phyloP scores from a whole-genome alignment of 768 basidiomycete species.

The Lactifluus rugatus region DNA sequence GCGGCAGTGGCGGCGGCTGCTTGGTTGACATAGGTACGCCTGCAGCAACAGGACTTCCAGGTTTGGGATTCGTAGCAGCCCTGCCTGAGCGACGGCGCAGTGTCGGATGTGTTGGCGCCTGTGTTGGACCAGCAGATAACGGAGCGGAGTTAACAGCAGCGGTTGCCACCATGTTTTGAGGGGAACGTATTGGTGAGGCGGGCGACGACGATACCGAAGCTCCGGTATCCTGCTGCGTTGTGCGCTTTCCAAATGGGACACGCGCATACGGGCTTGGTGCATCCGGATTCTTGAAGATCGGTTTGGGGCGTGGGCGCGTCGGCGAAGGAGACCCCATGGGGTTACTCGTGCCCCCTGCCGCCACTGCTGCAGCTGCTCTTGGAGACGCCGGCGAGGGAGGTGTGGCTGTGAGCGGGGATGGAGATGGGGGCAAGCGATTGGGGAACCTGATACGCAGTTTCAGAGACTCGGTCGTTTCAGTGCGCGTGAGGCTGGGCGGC shows the following conservation, averaged over 20 bases:
- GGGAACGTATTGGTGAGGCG: not conserved
- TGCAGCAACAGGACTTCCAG: not conserved
- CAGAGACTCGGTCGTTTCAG: conserved; percentile 2
- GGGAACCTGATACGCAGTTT: conserved; percentile 11
- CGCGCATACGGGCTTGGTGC: conserved; percentile 11
- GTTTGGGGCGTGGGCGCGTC: conserved; percentile 13
- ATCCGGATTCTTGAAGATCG: conserved; percentile 10
- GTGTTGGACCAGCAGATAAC: not conserved
- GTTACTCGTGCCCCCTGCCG: not conserved
- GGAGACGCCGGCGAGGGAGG: not conserved
- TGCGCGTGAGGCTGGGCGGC: not conserved
- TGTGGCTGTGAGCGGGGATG: not conserved
- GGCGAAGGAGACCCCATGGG: conserved; percentile 1
- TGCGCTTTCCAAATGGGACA: conserved; percentile 2
- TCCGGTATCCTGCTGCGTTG: not conserved
- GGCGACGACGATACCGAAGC: not conserved
- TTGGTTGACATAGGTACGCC: not conserved
- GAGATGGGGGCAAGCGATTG: not conserved
- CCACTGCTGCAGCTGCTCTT: not conserved
- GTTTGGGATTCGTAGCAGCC: conserved; percentile 5
- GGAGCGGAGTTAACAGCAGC: not conserved
- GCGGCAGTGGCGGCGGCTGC: not conserved
- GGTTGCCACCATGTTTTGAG: not conserved
- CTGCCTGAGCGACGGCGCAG: conserved; percentile 4
- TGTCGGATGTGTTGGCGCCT: not conserved